Evolutionary conservation across 805 yeast genomes (phyloP).

Genomic region (Metschnikowia anglica): DNA sequence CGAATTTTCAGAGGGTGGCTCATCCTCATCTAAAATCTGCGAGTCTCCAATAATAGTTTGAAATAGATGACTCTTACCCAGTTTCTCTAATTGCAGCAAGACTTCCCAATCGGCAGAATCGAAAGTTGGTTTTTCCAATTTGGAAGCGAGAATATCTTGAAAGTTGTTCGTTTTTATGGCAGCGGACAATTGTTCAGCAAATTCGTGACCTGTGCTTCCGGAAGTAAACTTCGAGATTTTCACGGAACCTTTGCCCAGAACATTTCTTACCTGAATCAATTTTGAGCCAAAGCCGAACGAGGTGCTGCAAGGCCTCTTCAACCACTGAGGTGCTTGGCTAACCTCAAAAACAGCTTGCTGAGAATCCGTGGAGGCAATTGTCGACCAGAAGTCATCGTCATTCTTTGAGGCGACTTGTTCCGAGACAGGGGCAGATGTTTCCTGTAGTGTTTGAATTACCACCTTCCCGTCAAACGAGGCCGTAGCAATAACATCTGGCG

Average conservation of each 20-base stretch:
- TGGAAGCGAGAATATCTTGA: slow-evolving; percentile 53
- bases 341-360: slow-evolving; percentile 70
- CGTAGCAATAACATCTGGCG: slow-evolving; percentile 87
- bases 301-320: slow-evolving; percentile 68
- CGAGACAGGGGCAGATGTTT: slow-evolving; percentile 61
- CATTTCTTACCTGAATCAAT: slow-evolving; percentile 54
- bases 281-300: slow-evolving; percentile 95
- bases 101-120: slow-evolving; percentile 66
- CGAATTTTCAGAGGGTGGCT: not conserved
- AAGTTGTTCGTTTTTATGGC: slow-evolving; percentile 61
- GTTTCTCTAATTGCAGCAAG: slow-evolving; percentile 49
- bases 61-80: slow-evolving; percentile 53
- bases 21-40: slow-evolving; percentile 1
- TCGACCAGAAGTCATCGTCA: slow-evolving; percentile 86
- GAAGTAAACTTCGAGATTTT: slow-evolving; percentile 43
- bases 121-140: slow-evolving; percentile 36
- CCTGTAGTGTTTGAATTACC: slow-evolving; percentile 82
- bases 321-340: slow-evolving; percentile 89
- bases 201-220: slow-evolving; percentile 36
- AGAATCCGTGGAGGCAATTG: slow-evolving; percentile 63
- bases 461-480: slow-evolving; percentile 87
- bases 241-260: slow-evolving; percentile 41
- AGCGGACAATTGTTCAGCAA: slow-evolving; percentile 37
- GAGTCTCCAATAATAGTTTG: slow-evolving; percentile 28
- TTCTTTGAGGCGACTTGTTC: slow-evolving; percentile 42